Evolutionary conservation across 768 basidiomycete genomes (phyloP), one percentile per base, ranked within the genome.

Genomic region (Pseudohyphozyma bogoriensis): DNA sequence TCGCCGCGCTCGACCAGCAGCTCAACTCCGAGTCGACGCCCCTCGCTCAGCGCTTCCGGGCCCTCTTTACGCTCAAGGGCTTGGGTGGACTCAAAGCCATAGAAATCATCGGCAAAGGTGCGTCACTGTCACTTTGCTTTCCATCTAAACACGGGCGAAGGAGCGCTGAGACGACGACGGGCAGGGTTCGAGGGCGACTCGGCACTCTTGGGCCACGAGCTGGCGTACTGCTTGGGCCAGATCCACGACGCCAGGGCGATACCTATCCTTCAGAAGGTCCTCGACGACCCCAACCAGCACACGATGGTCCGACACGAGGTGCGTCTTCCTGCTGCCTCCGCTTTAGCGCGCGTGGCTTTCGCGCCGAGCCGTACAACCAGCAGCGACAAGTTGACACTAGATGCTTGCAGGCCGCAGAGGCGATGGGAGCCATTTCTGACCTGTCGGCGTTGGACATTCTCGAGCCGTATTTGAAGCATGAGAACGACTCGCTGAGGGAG

Each of bases 221-320:
- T 99, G 3, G 95, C 95, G 1, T 99, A 97, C 73, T 92, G 90
- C 70, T 80, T 99, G 4, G 95, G 95, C 0, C 95, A 99, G 75
- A 86, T 92, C 75, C 84, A 84, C 67, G 79, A 79, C 35, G 69
- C 76, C 0, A 77, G 78, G 4, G 95, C 93, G 0, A 77, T 97
- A 15, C 85, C 89, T 9, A 79, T 80, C 22, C 82, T 99, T 7
- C 85, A 88, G 71, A 74, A 77, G 3, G 87, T 92, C 7, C 79
- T 99, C 39, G 77, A 80, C 63, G 78, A 90, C 70, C 71, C 73
- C 42, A 70, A 77, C 22, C 85, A 92, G 72, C 86, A 93, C 73
- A 85, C 89, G 0, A 99, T 99, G 95, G 95, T 97, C 62, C 79
- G 95, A 56, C 95, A 99, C 76, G 95, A 99, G 81, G 89, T 87